Evolutionary conservation across 2,329 filamentous ascomycete species (phyloP), one percentile per base, ranked within the genome.

Genomic region (Karstenula rhodostoma): DNA sequence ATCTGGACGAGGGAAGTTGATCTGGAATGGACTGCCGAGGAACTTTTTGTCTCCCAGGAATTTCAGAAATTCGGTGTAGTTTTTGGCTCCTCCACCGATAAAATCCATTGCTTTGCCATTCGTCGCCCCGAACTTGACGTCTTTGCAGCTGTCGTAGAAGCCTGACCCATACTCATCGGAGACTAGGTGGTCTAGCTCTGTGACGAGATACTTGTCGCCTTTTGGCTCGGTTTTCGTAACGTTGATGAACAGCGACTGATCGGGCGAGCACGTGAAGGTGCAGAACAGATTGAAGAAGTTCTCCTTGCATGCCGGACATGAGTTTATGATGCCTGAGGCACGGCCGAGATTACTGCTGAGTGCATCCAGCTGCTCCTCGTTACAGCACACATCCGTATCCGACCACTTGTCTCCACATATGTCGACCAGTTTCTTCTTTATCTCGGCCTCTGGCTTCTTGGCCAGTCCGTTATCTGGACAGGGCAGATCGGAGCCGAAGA

Each of bases 201-300:
- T 93, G 15, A 97, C 93, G n/a, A 93, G 79, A 59, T 81, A 80
- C 67, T 89, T 89, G 78, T 85, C 74, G 65, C 81, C 77, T 78
- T 84, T 92, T 23, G 85, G 78, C 64, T 87, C 85, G 0, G 89
- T 90, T 56, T 89, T 80, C 12, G 95, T 98, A 46, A 99, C 88
- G 72, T 99, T 99, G 76, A 99, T 84, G 74, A 99, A 99, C 0
- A 96, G 83, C 0, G 93, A 97, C 77, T 99, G 95, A 73, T 99
- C 91, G 6, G 96, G 94, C 4, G 95, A 99, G 82, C 96, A 99
- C 2, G 94, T 98, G 74, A 99, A 98, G 4, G 93, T 96, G 81
- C 95, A 99, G 79, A 99, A 99, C 47, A 96, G 84, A 81, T 99
- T 96, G 84, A 92, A 98, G 83, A 99, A 99, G 83, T 99, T 99